Evolutionary conservation across 2,329 filamentous ascomycete genomes (phyloP).

Genomic region (Hawksworthiomyces lignivorus): DNA sequence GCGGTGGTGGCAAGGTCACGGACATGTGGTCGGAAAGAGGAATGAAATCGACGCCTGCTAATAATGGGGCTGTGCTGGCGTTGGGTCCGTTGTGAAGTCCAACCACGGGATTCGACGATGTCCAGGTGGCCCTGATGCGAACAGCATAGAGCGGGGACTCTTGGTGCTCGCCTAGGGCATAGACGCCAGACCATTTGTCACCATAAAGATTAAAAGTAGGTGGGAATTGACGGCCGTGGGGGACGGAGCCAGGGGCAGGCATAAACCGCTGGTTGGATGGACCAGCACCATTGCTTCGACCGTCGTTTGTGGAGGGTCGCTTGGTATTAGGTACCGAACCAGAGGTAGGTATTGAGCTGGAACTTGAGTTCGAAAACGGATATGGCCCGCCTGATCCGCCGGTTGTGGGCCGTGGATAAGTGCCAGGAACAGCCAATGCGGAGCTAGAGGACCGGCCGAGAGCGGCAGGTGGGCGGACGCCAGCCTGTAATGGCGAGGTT

Average conservation of each 20-base stretch:
- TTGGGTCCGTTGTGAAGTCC: slow-evolving; percentile 28
- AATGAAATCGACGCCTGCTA: slow-evolving; percentile 21
- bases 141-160: slow-evolving; percentile 26
- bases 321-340: too few species aligned
- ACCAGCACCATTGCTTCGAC: neutral
- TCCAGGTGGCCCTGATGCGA: slow-evolving; percentile 19
- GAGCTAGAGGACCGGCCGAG: neutral
- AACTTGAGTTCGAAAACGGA: too few species aligned
- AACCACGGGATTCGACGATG: slow-evolving; percentile 20
- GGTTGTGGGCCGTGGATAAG: too few species aligned
- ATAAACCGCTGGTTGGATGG: neutral
- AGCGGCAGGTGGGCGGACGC: neutral
- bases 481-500: neutral
- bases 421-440: too few species aligned
- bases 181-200: slow-evolving; percentile 14
- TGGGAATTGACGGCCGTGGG: slow-evolving; percentile 24
- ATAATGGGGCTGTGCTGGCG: slow-evolving; percentile 18
- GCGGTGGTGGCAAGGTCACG: slow-evolving; percentile 24
- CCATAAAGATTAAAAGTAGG: slow-evolving; percentile 25
- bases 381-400: too few species aligned
- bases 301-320: too few species aligned
- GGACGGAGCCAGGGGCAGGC: slow-evolving; percentile 9
- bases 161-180: slow-evolving; percentile 24
- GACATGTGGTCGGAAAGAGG: slow-evolving; percentile 12
- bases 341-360: too few species aligned